Conservation (phyloP, 164 flowering plant genomes). For the Chimonanthus salicifolius region DNA sequence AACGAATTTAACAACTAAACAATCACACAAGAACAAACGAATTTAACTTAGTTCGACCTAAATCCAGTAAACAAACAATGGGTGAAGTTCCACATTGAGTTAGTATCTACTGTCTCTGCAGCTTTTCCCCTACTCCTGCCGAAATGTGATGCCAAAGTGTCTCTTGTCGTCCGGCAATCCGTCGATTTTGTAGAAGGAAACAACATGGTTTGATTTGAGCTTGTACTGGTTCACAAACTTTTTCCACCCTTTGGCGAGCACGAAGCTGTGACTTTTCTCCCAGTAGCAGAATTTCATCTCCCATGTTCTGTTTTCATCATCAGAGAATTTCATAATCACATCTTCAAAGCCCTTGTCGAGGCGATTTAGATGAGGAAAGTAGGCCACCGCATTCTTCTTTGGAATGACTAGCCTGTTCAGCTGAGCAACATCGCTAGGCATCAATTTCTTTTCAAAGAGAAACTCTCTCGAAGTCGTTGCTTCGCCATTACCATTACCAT, state of each 20-base stretch:
- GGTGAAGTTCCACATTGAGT: too few relatives aligned
- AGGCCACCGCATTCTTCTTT: slow-evolving; percentile 48
- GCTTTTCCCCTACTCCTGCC: too few relatives aligned
- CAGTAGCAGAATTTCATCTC: slow-evolving; percentile 74
- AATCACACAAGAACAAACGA: too few relatives aligned
- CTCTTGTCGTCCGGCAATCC: too few relatives aligned
- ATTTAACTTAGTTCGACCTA: too few relatives aligned
- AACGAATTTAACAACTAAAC: too few relatives aligned
- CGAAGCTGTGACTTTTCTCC: slow-evolving; percentile 79
- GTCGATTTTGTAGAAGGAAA: slow-evolving; percentile 26
- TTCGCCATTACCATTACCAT: too few relatives aligned
- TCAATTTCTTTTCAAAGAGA: slow-evolving; percentile 17
- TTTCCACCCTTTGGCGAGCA: slow-evolving; percentile 75
- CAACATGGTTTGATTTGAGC: slow-evolving; percentile 36
- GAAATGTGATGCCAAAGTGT: too few relatives aligned
- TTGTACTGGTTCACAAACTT: slow-evolving; percentile 56
- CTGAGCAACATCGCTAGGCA: slow-evolving; percentile 83
- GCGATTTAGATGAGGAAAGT: slow-evolving; percentile 35
- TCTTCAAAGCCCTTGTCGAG: background rate
- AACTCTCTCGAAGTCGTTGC: slow-evolving; percentile 47
- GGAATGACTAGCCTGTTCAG: slow-evolving; percentile 81
- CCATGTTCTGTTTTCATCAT: slow-evolving; percentile 45
- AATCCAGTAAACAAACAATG: too few relatives aligned
- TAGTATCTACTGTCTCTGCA: too few relatives aligned
- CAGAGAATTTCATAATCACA: slow-evolving; percentile 33